These are phyloP conservation scores for Hippophae tibetana DNA, from an alignment of 306 rosid species.

Conservation along the genomic window DNA sequence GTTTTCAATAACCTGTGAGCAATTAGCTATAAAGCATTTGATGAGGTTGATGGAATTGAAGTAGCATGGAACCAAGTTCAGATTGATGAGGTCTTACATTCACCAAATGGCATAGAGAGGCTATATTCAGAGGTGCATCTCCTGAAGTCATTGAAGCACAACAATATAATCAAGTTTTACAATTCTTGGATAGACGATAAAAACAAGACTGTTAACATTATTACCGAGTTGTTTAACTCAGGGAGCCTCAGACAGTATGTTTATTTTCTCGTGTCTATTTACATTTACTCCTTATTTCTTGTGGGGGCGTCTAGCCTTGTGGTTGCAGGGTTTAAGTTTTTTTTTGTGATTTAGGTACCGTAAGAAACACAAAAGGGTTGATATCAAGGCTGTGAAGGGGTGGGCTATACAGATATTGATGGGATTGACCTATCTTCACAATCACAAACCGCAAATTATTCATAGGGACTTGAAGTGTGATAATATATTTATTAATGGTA, in stretches of 20 bases:
- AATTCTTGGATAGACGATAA: constrained; percentile 77
- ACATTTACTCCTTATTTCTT: background rate
- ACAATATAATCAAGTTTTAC: constrained; percentile 55
- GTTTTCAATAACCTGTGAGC: background rate
- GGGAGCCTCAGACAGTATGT: constrained; percentile 89
- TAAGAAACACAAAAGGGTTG: constrained; percentile 57
- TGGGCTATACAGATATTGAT: constrained; percentile 90
- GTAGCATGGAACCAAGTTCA: constrained; percentile 83
- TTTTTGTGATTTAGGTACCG: constrained; percentile 44
- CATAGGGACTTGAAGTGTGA: constrained; percentile 95
- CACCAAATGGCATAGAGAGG: constrained; percentile 50
- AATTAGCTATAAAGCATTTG: constrained; percentile 72
- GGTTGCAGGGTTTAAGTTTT: background rate
- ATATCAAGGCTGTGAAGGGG: constrained; percentile 75
- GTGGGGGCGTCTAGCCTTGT: background rate
- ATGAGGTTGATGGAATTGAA: constrained; percentile 72
- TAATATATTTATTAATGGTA: constrained; percentile 80
- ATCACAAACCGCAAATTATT: constrained; percentile 64
- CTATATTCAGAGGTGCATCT: constrained; percentile 79
- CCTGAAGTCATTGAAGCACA: constrained; percentile 73
- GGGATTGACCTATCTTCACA: constrained; percentile 67
- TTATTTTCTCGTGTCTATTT: background rate
- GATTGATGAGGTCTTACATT: constrained; percentile 65
- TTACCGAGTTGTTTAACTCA: constrained; percentile 81
- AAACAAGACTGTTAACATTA: constrained; percentile 62